Percentiles rank a stretch among this genome's conserved stretches.
Conservation (phyloP, 2,329 filamentous ascomycete genomes). For the Pestalotiopsis sp. region DNA sequence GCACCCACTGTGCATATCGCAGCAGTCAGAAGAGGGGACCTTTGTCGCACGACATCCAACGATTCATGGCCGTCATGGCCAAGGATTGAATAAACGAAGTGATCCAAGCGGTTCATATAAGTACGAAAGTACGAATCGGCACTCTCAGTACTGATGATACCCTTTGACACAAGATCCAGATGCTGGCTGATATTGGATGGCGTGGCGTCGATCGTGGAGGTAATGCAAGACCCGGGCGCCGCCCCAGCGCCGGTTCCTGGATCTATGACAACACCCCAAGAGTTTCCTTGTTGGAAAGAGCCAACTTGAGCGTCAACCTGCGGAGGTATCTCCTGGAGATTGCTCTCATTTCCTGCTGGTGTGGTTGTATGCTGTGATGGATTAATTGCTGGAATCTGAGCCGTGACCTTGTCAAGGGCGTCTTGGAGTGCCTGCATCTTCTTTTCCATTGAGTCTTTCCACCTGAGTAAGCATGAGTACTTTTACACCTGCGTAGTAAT, state of each 20-base stretch:
- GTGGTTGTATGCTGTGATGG: neutral
- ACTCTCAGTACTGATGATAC: neutral
- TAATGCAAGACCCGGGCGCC: neutral
- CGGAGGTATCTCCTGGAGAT: neutral
- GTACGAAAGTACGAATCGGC: neutral
- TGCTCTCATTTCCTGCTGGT: neutral
- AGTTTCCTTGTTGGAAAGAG: neutral
- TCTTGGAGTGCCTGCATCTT: neutral
- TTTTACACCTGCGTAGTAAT: too few species aligned
- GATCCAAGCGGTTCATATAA: neutral
- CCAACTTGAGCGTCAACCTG: rapidly evolving
- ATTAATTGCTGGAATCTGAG: neutral
- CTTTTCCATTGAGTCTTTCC: neutral
- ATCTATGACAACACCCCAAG: neutral
- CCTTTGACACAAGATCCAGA: neutral
- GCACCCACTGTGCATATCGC: neutral
- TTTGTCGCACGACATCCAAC: neutral
- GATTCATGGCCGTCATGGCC: neutral
- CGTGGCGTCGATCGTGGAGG: neutral
- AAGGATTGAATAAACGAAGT: neutral
- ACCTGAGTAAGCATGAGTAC: neutral
- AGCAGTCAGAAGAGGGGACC: neutral
- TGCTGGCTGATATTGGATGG: neutral
- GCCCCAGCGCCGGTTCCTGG: neutral
- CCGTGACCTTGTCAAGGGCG: neutral